A percentile compares a stretch with the other conserved stretches of the same genome.
phyloP scores from a whole-genome alignment of 2,329 filamentous ascomycete genomes.

The Pseudogymnoascus sp. region DNA sequence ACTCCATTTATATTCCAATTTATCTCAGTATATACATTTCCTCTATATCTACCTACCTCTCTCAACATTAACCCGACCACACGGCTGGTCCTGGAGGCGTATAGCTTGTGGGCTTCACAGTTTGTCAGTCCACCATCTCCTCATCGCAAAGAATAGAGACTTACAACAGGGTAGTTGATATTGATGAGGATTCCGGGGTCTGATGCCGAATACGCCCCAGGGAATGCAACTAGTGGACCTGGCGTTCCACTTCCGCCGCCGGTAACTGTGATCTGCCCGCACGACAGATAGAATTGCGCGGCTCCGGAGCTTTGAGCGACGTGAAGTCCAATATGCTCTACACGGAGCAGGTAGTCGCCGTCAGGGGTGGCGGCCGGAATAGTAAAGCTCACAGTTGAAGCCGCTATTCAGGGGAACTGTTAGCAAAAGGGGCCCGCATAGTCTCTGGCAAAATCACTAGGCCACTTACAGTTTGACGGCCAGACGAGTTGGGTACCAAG shows the following conservation, averaged over 20 bases:
- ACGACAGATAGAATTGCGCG: slow-evolving; percentile 29
- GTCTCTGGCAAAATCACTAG: neutral
- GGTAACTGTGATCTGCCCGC: slow-evolving; percentile 36
- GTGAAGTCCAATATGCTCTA: slow-evolving; percentile 30
- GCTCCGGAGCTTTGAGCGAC: slow-evolving; percentile 13
- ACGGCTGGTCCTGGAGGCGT: slow-evolving; percentile 22
- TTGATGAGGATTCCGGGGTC: slow-evolving; percentile 31
- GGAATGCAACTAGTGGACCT: slow-evolving; percentile 30
- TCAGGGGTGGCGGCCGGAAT: slow-evolving; percentile 30
- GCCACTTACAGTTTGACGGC: slow-evolving; percentile 21
- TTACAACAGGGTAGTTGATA: slow-evolving; percentile 31
- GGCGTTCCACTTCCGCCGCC: slow-evolving; percentile 34
- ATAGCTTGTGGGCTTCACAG: slow-evolving; percentile 21
- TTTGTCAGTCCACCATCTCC: neutral
- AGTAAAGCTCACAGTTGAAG: slow-evolving; percentile 26
- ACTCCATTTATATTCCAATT: neutral
- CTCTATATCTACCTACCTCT: neutral
- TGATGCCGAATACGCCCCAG: slow-evolving; percentile 30
- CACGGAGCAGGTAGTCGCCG: slow-evolving; percentile 34
- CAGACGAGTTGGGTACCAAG: slow-evolving; percentile 19
- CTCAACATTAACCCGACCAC: slow-evolving; percentile 13
- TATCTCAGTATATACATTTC: neutral
- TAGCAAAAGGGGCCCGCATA: neutral
- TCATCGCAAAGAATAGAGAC: slow-evolving; percentile 6
- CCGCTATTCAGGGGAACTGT: neutral